Conservation (phyloP, 2,329 filamentous ascomycete genomes). For the Boeremia exigua region DNA sequence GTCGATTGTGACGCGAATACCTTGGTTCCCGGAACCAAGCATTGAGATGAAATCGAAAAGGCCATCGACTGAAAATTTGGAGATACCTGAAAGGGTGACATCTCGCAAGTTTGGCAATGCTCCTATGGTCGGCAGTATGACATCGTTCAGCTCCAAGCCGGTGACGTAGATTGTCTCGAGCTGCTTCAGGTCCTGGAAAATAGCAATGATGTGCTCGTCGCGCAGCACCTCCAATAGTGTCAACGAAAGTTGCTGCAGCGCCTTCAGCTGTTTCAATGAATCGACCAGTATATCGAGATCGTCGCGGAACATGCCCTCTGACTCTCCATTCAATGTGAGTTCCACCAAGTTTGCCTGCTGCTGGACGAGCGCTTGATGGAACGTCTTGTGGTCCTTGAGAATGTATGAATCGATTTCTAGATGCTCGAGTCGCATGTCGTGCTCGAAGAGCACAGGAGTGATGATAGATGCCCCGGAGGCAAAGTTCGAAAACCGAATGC, state of each 20-base stretch:
- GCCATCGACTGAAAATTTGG: constrained; percentile 60
- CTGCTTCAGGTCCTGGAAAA: constrained; percentile 54
- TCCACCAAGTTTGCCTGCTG: constrained; percentile 59
- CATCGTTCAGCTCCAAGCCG: constrained; percentile 61
- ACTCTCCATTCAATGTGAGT: constrained; percentile 56
- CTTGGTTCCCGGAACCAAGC: constrained; percentile 51
- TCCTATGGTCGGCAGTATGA: constrained; percentile 54
- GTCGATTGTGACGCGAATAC: constrained; percentile 52
- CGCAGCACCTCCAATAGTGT: constrained; percentile 60
- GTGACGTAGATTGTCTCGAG: constrained; percentile 65
- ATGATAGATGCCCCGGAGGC: constrained; percentile 61
- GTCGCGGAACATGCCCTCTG: constrained; percentile 55
- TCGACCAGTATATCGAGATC: constrained; percentile 58
- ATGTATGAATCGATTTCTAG: constrained; percentile 59
- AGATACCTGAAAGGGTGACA: constrained; percentile 62
- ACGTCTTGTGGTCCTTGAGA: constrained; percentile 56
- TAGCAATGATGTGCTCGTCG: constrained; percentile 55
- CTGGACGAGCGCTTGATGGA: constrained; percentile 60
- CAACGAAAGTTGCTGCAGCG: constrained; percentile 61
- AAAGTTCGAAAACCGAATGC: constrained; percentile 59
- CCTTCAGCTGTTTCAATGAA: constrained; percentile 58
- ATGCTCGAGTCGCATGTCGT: constrained; percentile 55
- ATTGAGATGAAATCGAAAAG: constrained; percentile 55
- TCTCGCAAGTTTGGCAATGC: constrained; percentile 57
- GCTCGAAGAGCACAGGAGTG: constrained; percentile 56